Evolutionary conservation across 1,284 basidiomycete species (phyloP), one percentile per base, ranked within the genome.

Genomic region (Coniferiporia weirii): DNA sequence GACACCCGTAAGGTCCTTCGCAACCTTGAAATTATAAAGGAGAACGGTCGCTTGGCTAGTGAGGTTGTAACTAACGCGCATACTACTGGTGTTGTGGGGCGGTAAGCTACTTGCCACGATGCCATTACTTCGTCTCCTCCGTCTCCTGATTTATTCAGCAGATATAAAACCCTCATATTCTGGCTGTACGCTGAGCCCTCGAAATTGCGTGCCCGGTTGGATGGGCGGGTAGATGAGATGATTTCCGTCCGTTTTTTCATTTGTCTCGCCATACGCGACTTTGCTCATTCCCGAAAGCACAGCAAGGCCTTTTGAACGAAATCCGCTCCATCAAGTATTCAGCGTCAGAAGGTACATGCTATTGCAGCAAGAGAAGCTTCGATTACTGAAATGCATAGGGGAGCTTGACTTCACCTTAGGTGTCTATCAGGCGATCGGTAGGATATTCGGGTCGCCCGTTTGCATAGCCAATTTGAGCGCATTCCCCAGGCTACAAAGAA

Each of bases 361-460:
- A 46, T 17, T 34, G 27, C 27, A 27, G 27, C 27, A 27, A 27
- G 27, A 5, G 27, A 27, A 27, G 27, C 27, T 3, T 27, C 27
- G 2, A 27, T 27, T 27, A 27, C 27, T 27, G 27, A 27, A 27
- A 27, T 27, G 27, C 10, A 52, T 32, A 57, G 45, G 53, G 13
- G 62, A 71, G 12, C 69, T 72, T 19, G 81, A 92, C 68, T 89
- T 84, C 66, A 91, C 88, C 0, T 72, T 83, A 0, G 96, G 96
- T 0, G 92, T 99, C 58, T 98, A 92, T 70, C 97, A 99, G 71
- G 85, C 93, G 0, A 99, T 99, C 55, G 96, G 95, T 90, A 62
- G 55, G 73, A 15, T 40, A 13, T 20, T 27, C 15, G 22, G 17
- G 7, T 52, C 32, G 50, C 36, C 38, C 15, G 38, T 12, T 40